phyloP scores from a whole-genome alignment of 495 filamentous ascomycete genomes.

The Penicillium malachiteum region DNA sequence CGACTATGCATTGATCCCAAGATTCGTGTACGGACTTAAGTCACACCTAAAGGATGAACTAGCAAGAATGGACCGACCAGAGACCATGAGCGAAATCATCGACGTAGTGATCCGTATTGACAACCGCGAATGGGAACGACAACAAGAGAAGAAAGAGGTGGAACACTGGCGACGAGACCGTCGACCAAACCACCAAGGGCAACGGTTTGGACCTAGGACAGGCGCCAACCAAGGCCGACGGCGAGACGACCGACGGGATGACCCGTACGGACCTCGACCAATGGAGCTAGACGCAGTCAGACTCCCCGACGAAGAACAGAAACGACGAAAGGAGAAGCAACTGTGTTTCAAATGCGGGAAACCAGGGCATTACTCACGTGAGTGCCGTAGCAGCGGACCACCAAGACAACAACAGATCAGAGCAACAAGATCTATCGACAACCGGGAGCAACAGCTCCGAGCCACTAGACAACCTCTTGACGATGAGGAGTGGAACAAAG shows the following conservation, averaged over 20 bases:
- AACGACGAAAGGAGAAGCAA: neutral
- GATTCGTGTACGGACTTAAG: neutral
- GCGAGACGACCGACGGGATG: neutral
- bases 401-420: too few species aligned
- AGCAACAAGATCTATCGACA: too few species aligned
- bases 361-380: neutral
- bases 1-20: neutral
- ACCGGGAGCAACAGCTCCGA: too few species aligned
- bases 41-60: neutral
- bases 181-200: too few species aligned
- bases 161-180: too few species aligned
- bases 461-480: too few species aligned
- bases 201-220: too few species aligned
- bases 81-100: neutral
- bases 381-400: neutral
- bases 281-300: conserved; percentile 3
- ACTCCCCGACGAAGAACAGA: neutral
- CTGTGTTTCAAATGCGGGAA: neutral
- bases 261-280: neutral
- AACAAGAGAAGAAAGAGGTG: neutral
- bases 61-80: neutral
- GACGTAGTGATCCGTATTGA: neutral
- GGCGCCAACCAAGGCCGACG: neutral
- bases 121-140: neutral
- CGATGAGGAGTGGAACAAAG: too few species aligned